These are phyloP conservation scores for Fusarium xylarioides DNA, from an alignment of 2,329 filamentous ascomycete species.

Conservation along the genomic window DNA sequence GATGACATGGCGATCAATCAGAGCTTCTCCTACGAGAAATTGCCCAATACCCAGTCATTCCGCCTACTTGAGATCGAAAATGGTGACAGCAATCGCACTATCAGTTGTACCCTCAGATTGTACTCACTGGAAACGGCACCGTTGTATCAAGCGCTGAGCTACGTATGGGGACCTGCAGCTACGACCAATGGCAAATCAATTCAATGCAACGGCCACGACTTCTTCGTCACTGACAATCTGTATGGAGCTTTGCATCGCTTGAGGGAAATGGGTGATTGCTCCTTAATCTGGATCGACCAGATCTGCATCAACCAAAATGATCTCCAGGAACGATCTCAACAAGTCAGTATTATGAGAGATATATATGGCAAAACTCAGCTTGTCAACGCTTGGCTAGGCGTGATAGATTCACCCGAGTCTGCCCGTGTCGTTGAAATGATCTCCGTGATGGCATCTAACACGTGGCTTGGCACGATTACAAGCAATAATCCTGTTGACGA, in stretches of 20 bases:
- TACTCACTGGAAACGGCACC: not conserved
- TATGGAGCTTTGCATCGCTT: not conserved
- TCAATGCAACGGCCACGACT: not conserved
- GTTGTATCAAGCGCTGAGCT: not conserved
- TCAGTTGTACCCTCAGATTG: not conserved
- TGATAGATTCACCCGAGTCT: not conserved
- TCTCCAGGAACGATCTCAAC: not conserved
- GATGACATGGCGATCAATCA: not conserved
- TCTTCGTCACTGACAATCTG: not conserved
- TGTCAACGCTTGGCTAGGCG: not conserved
- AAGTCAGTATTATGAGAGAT: not conserved
- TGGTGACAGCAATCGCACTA: too few species aligned
- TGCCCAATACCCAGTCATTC: not conserved
- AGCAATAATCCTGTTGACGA: not conserved
- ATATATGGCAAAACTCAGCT: not conserved
- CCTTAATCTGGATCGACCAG: not conserved
- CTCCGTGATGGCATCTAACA: not conserved
- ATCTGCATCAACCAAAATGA: not conserved
- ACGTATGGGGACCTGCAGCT: not conserved
- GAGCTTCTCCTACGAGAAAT: not conserved
- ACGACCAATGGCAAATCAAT: not conserved
- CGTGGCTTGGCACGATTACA: rapidly evolving
- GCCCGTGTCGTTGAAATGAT: not conserved
- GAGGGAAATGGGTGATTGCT: rapidly evolving
- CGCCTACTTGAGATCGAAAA: not conserved